phyloP scores from a whole-genome alignment of 2,329 filamentous ascomycete genomes.

The Calonectria henricotiae region DNA sequence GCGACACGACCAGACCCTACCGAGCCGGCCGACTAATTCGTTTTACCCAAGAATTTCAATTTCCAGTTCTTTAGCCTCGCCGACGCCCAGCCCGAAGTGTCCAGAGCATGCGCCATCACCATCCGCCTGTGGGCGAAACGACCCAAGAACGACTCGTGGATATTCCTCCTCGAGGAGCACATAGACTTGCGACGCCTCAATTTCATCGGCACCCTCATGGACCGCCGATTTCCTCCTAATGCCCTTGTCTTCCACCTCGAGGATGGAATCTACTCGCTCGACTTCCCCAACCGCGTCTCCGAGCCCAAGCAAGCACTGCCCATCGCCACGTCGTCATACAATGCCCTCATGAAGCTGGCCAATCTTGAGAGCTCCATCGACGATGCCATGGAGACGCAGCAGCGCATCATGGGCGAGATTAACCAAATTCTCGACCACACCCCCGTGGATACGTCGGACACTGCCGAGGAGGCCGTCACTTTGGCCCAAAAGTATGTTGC shows the following conservation, averaged over 20 bases:
- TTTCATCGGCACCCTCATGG: slow-evolving; percentile 81
- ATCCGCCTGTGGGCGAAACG: slow-evolving; percentile 83
- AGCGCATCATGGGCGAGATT: slow-evolving; percentile 84
- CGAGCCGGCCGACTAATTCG: slow-evolving; percentile 28
- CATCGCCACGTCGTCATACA: slow-evolving; percentile 84
- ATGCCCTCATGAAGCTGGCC: slow-evolving; percentile 87
- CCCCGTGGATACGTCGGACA: slow-evolving; percentile 62
- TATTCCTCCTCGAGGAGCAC: slow-evolving; percentile 79
- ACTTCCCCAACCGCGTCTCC: slow-evolving; percentile 71
- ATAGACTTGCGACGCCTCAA: slow-evolving; percentile 82
- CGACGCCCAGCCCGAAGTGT: slow-evolving; percentile 74
- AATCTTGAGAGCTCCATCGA: slow-evolving; percentile 93
- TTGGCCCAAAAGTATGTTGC: slow-evolving; percentile 71
- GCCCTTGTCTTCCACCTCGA: slow-evolving; percentile 88
- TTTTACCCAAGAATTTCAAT: slow-evolving; percentile 78
- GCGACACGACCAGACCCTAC: background rate
- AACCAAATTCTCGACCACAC: slow-evolving; percentile 69
- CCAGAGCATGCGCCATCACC: slow-evolving; percentile 76
- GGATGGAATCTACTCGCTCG: slow-evolving; percentile 89
- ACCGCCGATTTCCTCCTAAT: slow-evolving; percentile 84
- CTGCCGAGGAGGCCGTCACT: slow-evolving; percentile 67
- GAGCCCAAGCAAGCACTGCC: slow-evolving; percentile 69
- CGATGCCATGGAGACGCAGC: slow-evolving; percentile 86
- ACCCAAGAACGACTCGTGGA: slow-evolving; percentile 68
- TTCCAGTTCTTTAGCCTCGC: slow-evolving; percentile 89